Percentiles rank a stretch among this genome's conserved stretches.
phyloP scores from a whole-genome alignment of 1,284 basidiomycete genomes.

The Athelia psychrophila region DNA sequence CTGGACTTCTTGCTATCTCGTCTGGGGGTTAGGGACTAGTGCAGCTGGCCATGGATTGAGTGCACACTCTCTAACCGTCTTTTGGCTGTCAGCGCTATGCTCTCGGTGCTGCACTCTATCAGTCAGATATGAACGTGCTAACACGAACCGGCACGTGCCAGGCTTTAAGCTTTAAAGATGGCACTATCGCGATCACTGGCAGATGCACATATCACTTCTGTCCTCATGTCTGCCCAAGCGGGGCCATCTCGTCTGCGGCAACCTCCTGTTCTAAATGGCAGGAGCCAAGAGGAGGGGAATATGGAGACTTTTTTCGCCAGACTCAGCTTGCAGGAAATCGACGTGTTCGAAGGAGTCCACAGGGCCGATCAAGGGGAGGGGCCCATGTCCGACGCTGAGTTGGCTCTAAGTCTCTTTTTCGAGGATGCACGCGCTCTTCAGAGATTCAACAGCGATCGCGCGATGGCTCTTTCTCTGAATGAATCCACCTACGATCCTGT shows the following conservation, averaged over 20 bases:
- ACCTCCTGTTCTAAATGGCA: neutral
- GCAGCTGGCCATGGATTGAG: too few species aligned
- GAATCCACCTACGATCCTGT: neutral
- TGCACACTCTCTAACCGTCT: too few species aligned
- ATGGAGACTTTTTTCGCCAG: neutral
- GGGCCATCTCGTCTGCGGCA: neutral
- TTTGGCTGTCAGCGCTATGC: too few species aligned
- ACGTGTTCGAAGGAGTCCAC: neutral
- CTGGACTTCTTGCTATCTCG: too few species aligned
- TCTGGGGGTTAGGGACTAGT: too few species aligned
- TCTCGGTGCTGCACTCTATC: too few species aligned
- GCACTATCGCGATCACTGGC: too few species aligned
- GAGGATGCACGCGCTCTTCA: slow-evolving; percentile 19
- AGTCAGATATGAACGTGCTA: too few species aligned
- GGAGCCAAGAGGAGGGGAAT: neutral
- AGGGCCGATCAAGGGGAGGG: neutral
- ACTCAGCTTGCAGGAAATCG: neutral
- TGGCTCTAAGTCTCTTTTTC: slow-evolving; percentile 22
- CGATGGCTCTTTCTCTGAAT: slow-evolving; percentile 13
- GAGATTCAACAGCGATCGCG: slow-evolving; percentile 16
- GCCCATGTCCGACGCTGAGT: slow-evolving; percentile 18
- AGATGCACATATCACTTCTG: too few species aligned
- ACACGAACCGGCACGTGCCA: too few species aligned
- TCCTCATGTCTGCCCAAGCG: neutral
- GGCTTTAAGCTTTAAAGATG: too few species aligned